Evolutionary conservation across 2,329 filamentous ascomycete genomes (phyloP).

Genomic region (Pseudocercospora vitis): DNA sequence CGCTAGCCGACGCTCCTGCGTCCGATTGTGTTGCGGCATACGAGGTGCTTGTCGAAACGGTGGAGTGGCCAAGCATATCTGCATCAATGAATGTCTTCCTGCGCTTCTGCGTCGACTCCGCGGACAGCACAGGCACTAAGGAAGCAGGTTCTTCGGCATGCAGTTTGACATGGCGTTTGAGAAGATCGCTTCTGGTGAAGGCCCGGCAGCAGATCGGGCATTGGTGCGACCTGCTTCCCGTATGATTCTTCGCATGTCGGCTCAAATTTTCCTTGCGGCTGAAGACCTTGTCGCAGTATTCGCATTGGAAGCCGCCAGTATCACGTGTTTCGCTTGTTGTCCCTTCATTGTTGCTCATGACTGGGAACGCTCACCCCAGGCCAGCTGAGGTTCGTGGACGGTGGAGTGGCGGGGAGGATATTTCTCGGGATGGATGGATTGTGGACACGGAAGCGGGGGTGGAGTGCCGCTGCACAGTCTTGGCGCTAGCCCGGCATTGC

Average conservation of each 20-base stretch:
- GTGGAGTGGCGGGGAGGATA: too few relatives aligned
- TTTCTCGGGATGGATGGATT: too few relatives aligned
- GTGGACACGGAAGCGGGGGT: too few relatives aligned
- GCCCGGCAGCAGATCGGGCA: background rate
- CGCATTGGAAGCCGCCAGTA: background rate
- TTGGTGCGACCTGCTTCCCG: background rate
- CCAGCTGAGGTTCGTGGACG: too few relatives aligned
- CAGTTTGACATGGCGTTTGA: background rate
- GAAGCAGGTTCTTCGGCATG: background rate
- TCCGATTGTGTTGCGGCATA: too few relatives aligned
- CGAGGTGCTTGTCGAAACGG: too few relatives aligned
- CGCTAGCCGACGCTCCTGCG: too few relatives aligned
- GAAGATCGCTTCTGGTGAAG: slow-evolving; percentile 4
- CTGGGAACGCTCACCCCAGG: too few relatives aligned
- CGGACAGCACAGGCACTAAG: background rate
- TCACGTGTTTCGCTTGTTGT: background rate
- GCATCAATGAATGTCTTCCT: background rate
- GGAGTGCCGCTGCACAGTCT: too few relatives aligned
- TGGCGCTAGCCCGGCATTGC: too few relatives aligned
- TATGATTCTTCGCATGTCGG: slow-evolving; percentile 1
- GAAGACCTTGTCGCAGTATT: background rate
- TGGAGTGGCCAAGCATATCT: too few relatives aligned
- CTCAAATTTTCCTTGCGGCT: slow-evolving; percentile 1
- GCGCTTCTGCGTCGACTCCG: background rate
- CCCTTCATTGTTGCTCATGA: background rate